Evolutionary conservation across 306 rosid genomes (phyloP).

Genomic region (Dalbergia cochinchinensis): DNA sequence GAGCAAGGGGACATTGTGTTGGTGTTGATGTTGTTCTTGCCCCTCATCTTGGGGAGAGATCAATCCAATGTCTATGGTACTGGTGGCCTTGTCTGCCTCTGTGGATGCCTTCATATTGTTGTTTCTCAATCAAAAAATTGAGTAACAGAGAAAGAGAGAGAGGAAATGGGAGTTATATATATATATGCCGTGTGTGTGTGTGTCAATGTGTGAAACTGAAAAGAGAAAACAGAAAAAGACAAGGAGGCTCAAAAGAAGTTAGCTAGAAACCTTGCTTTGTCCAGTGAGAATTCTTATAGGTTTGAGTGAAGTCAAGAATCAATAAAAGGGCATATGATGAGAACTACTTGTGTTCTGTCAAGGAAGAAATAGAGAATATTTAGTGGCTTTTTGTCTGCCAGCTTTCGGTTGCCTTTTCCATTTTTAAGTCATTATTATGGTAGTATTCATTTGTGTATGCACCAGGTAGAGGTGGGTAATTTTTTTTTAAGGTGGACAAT

Average conservation of each 20-base stretch:
- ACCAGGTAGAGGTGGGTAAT: no score
- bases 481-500: no score
- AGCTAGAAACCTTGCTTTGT: conserved; percentile 48
- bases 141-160: conserved; percentile 1
- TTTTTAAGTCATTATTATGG: no score
- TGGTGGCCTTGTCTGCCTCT: conserved; percentile 15
- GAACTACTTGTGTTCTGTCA: neutral
- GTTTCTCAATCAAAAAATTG: neutral
- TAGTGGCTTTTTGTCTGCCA: neutral
- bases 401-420: neutral
- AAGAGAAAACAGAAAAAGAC: neutral
- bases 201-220: neutral
- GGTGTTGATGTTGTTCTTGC: neutral
- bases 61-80: conserved; percentile 9
- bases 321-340: conserved; percentile 15
- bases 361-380: neutral
- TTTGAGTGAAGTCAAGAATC: conserved; percentile 48
- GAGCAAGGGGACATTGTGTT: conserved; percentile 57
- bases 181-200: neutral
- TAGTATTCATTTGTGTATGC: neutral
- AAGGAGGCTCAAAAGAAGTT: neutral
- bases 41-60: neutral
- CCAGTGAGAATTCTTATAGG: conserved; percentile 45
- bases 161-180: neutral
- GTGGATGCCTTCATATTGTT: conserved; percentile 38